phyloP scores from a whole-genome alignment of 2,329 filamentous ascomycete species.

The Fusarium hainanense region DNA sequence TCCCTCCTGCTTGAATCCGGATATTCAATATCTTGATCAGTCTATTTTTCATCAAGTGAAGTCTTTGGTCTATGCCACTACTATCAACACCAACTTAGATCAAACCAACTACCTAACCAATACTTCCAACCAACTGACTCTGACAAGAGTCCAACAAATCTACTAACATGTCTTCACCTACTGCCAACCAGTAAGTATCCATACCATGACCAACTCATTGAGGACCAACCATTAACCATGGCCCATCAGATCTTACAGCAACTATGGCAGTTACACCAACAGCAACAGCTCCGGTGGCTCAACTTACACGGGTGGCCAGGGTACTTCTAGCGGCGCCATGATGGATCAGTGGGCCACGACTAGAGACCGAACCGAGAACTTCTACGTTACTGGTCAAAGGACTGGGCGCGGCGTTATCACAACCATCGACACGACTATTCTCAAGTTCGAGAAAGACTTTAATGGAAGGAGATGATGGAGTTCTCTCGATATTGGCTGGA shows the following conservation, averaged over 20 bases:
- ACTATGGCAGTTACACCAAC: not conserved
- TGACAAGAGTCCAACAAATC: not conserved
- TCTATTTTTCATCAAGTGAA: not conserved
- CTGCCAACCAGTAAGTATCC: conserved; percentile 23
- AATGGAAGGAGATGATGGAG: not conserved
- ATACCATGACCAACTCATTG: not conserved
- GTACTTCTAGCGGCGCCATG: conserved; percentile 7
- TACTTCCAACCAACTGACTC: conserved; percentile 2
- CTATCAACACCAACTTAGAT: not conserved
- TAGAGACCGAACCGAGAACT: conserved; percentile 23
- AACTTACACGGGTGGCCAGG: conserved; percentile 29
- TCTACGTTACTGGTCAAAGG: conserved; percentile 24
- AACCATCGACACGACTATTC: conserved; percentile 12
- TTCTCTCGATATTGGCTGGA: not conserved
- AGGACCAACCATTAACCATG: not conserved
- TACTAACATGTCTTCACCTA: conserved; percentile 26
- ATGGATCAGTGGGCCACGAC: conserved; percentile 24
- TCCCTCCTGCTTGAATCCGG: not conserved
- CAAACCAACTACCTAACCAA: not conserved
- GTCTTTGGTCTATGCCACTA: not conserved
- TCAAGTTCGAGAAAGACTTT: conserved; percentile 24
- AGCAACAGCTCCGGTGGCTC: conserved; percentile 19
- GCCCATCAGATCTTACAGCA: conserved; percentile 14
- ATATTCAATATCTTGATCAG: conserved; percentile 1
- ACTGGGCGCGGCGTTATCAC: conserved; percentile 21